phyloP scores from a whole-genome alignment of 2,329 filamentous ascomycete species.

The Fusarium sambucinum region DNA sequence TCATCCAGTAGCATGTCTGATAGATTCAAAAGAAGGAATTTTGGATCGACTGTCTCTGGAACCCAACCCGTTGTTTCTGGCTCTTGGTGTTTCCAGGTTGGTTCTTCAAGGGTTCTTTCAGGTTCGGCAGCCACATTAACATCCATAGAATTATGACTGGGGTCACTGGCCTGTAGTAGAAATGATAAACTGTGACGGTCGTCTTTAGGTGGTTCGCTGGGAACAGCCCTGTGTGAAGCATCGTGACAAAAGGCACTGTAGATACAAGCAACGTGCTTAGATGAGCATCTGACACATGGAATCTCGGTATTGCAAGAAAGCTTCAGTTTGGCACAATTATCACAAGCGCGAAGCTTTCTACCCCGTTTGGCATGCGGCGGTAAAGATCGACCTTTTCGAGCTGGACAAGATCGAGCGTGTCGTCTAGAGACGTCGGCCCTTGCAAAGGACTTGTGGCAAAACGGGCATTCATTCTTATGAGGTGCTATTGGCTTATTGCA shows the following conservation, averaged over 20 bases:
- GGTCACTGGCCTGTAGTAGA: slow-evolving; percentile 19
- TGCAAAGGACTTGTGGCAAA: slow-evolving; percentile 28
- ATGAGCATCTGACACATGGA: slow-evolving; percentile 20
- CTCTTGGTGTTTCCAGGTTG: slow-evolving; percentile 8
- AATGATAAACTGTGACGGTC: slow-evolving; percentile 1
- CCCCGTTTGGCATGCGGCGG: slow-evolving; percentile 24
- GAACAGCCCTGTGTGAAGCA: not conserved
- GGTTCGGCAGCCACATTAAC: slow-evolving; percentile 17
- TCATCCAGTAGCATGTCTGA: slow-evolving; percentile 24
- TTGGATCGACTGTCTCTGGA: slow-evolving; percentile 14
- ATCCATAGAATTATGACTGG: slow-evolving; percentile 8
- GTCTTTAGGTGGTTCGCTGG: not conserved
- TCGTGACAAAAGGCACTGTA: slow-evolving; percentile 30
- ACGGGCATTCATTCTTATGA: slow-evolving; percentile 3
- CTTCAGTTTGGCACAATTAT: slow-evolving; percentile 9
- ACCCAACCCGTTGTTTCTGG: not conserved
- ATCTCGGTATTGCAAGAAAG: slow-evolving; percentile 8
- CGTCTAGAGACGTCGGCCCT: slow-evolving; percentile 31
- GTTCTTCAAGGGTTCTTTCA: slow-evolving; percentile 9
- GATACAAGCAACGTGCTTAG: not conserved
- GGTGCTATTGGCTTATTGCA: not conserved
- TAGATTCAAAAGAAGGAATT: slow-evolving; percentile 18
- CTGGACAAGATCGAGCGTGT: slow-evolving; percentile 23
- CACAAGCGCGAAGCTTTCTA: slow-evolving; percentile 32
- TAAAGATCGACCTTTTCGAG: slow-evolving; percentile 13